Percentiles rank a stretch among this genome's conserved stretches.
Evolutionary conservation across 129 eudicot species (phyloP).

Genomic region (Centrapalus pauciflorus): DNA sequence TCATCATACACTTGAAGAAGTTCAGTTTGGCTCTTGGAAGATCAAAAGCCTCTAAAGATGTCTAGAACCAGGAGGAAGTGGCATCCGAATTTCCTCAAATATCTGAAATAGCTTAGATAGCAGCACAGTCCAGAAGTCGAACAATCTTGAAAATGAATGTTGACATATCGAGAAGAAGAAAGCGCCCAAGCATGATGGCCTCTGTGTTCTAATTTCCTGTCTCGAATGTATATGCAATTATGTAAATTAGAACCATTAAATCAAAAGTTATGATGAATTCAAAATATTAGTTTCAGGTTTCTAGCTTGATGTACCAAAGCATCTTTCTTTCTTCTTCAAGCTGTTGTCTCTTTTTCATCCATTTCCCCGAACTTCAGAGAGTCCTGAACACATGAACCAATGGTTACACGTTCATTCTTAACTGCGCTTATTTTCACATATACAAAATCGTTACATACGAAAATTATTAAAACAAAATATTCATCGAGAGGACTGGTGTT

Average conservation of each 20-base stretch:
- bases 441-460: neutral
- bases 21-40: constrained; percentile 55
- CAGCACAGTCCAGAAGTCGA: constrained; percentile 29
- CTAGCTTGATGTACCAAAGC: no score
- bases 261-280: no score
- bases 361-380: neutral
- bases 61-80: constrained; percentile 26
- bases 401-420: neutral
- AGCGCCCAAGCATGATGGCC: constrained; percentile 44
- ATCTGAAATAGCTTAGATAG: constrained; percentile 70
- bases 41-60: constrained; percentile 41
- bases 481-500: neutral
- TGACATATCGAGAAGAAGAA: constrained; percentile 47
- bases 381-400: constrained; percentile 4
- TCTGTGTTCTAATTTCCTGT: neutral
- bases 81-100: constrained; percentile 42
- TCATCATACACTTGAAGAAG: constrained; percentile 53
- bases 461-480: neutral
- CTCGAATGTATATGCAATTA: neutral
- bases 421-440: no score
- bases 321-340: constrained; percentile 11
- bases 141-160: constrained; percentile 53
- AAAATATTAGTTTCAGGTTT: no score
- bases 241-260: neutral
- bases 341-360: neutral